phyloP scores from a whole-genome alignment of 495 filamentous ascomycete species.

The Annulohypoxylon stygium region DNA sequence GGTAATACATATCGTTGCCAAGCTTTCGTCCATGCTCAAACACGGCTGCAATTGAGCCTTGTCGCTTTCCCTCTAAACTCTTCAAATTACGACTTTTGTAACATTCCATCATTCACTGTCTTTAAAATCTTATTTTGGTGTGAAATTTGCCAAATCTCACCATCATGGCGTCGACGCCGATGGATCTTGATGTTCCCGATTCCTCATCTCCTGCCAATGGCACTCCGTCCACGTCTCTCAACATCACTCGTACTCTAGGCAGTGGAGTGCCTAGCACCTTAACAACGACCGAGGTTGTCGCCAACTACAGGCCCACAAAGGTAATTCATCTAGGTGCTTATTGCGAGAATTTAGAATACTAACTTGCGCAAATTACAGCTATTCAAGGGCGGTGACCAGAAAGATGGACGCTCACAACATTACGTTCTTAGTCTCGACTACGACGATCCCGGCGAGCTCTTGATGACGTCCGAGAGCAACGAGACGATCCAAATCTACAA shows the following conservation, averaged over 20 bases:
- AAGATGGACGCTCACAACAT: conserved; percentile 57
- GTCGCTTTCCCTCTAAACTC: background rate
- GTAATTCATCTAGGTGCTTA: conserved; percentile 45
- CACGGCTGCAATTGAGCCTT: conserved; percentile 16
- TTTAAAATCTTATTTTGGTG: background rate
- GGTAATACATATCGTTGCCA: background rate
- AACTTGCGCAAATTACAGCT: conserved; percentile 49
- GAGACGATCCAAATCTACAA: conserved; percentile 96
- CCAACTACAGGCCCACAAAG: conserved; percentile 65
- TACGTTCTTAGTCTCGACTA: conserved; percentile 84
- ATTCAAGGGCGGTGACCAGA: conserved; percentile 59
- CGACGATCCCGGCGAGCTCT: conserved; percentile 90
- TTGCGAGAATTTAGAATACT: conserved; percentile 11
- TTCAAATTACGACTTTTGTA: background rate
- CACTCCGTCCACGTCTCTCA: conserved; percentile 53
- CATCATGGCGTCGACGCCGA: conserved; percentile 65
- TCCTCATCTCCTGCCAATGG: conserved; percentile 50
- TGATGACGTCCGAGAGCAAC: conserved; percentile 88
- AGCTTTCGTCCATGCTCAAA: background rate
- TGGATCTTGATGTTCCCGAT: conserved; percentile 63
- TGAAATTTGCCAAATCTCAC: background rate
- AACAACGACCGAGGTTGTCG: conserved; percentile 61
- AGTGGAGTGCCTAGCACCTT: conserved; percentile 55
- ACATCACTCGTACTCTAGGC: conserved; percentile 56
- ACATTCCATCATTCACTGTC: background rate